Base-by-base conservation (phyloP, 257 asterid genomes). In the Solanum phureja region DNA sequence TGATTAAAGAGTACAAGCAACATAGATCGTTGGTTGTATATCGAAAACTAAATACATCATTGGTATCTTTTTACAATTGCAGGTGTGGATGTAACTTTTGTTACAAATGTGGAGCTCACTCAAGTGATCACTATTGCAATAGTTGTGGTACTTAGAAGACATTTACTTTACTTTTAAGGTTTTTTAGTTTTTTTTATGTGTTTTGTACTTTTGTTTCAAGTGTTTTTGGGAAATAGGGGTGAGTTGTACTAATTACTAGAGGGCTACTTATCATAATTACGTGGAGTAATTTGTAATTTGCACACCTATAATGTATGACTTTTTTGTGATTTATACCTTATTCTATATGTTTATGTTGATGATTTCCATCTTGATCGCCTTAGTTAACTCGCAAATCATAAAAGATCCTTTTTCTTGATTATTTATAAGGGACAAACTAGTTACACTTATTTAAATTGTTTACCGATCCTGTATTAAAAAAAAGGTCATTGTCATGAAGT, bases 41-140 rank as follows among this genome's bases (percentile, higher is more conserved):
- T 2, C 0, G 31, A 16, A 83, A 11, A 34, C 23, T 24, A 7
- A 37, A 60, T 58, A 24, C 73, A 34, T 35, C 18, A 23, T 86
- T 74, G n/a, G 31, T 76, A 3, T 81, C 18, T 34, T 38, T 76
- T 77, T 0, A 16, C 11, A 56, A 38, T 27, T 24, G 60, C 74
- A 87, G 88, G 86, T 87, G 88, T 62, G 77, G 81, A 60, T 77
- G 76, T 29, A 9, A 38, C 33, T 87, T 87, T 34, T 77, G 88
- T 38, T 77, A 77, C 88, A 76, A 60, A 10, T 87, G 88, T 87
- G 86, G 88, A 77, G 69, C 81, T 40, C 86, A 83, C 13, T 24
- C 76, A 76, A 60, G 8, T 34, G 76, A 87, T 77, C 88, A 87
- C 27, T 27, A 75, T 16, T 87, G 88, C 44, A 42, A 38, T 40